Percentiles rank a stretch among this genome's conserved stretches.
phyloP scores from a whole-genome alignment of 108 stramenopile genomes.

The Phaeodactylum tricornutum region DNA sequence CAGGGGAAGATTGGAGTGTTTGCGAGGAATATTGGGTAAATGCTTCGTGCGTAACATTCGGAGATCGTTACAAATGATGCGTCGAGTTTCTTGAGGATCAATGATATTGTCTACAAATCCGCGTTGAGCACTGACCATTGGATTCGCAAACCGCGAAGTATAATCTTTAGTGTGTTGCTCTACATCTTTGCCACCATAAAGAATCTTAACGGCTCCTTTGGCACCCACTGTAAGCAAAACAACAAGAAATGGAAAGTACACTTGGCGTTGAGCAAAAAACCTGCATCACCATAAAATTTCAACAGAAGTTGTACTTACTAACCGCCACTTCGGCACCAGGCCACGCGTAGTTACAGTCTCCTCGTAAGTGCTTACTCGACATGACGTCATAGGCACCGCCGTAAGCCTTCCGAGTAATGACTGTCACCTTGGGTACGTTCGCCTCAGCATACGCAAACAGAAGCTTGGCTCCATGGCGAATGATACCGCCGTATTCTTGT shows the following conservation, averaged over 20 bases:
- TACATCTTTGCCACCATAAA: constrained; percentile 94
- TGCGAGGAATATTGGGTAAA: constrained; percentile 62
- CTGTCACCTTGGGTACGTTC: constrained; percentile 95
- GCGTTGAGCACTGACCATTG: constrained; percentile 92
- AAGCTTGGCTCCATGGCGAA: constrained; percentile 96
- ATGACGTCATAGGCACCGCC: constrained; percentile 99
- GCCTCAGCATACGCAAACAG: constrained; percentile 98
- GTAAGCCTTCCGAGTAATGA: constrained; percentile 98
- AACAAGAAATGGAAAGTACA: not conserved
- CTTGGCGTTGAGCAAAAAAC: no score
- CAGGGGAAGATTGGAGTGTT: constrained; percentile 96
- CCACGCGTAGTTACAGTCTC: constrained; percentile 98
- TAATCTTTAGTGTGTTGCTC: constrained; percentile 91
- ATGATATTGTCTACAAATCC: constrained; percentile 96
- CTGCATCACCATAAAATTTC: no score
- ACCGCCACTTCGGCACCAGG: constrained; percentile 95
- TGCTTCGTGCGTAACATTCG: constrained; percentile 83
- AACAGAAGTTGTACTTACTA: constrained; percentile 18
- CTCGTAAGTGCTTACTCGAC: constrained; percentile 96
- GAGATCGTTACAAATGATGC: constrained; percentile 89
- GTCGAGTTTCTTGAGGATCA: constrained; percentile 86
- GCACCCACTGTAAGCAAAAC: constrained; percentile 73
- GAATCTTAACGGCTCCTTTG: constrained; percentile 98
- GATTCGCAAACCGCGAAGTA: constrained; percentile 87
- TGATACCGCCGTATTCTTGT: constrained; percentile 91